These are phyloP conservation scores for Deuterostichococcus epilithicus DNA, from an alignment of 139 green algal genomes.

Conservation along the genomic window DNA sequence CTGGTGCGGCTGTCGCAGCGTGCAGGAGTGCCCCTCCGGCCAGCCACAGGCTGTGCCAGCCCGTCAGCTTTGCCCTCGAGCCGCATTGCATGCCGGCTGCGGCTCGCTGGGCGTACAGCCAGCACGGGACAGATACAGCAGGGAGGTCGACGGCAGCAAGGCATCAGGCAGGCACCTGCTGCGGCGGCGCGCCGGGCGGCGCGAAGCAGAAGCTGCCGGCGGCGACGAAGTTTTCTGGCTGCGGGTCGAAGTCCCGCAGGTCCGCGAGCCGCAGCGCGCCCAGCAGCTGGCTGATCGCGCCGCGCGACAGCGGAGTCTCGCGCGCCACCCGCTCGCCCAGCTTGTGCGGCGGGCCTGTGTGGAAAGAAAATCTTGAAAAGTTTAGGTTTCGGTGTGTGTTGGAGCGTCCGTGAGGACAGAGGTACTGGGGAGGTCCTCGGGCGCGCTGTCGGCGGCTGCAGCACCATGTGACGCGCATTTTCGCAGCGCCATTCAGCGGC, in stretches of 20 bases:
- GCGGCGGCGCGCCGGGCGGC: constrained; percentile 8
- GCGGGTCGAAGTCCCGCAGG: constrained; percentile 21
- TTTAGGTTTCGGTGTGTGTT: too few relatives aligned
- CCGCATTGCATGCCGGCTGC: neutral
- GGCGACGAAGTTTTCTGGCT: constrained; percentile 27
- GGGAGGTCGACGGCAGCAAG: neutral
- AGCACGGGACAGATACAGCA: neutral
- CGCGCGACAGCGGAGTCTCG: neutral
- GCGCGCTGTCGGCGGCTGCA: too few relatives aligned
- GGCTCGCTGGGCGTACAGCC: neutral
- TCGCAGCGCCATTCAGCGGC: too few relatives aligned
- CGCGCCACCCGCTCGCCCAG: constrained; percentile 39
- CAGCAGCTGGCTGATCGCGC: constrained; percentile 15
- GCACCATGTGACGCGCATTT: too few relatives aligned
- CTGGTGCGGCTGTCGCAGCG: too few relatives aligned
- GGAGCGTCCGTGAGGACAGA: too few relatives aligned
- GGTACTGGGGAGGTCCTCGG: too few relatives aligned
- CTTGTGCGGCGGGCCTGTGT: constrained; percentile 47
- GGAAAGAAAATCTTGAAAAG: too few relatives aligned
- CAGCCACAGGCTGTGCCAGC: too few relatives aligned
- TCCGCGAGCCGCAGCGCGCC: constrained; percentile 21
- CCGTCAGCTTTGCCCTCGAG: too few relatives aligned
- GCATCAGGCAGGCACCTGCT: constrained; percentile 11
- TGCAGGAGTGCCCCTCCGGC: too few relatives aligned
- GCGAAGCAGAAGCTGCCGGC: constrained; percentile 23